Evolutionary conservation across 2,329 filamentous ascomycete species (phyloP), one percentile per base, ranked within the genome.

Genomic region (Stachybotrys elegans): DNA sequence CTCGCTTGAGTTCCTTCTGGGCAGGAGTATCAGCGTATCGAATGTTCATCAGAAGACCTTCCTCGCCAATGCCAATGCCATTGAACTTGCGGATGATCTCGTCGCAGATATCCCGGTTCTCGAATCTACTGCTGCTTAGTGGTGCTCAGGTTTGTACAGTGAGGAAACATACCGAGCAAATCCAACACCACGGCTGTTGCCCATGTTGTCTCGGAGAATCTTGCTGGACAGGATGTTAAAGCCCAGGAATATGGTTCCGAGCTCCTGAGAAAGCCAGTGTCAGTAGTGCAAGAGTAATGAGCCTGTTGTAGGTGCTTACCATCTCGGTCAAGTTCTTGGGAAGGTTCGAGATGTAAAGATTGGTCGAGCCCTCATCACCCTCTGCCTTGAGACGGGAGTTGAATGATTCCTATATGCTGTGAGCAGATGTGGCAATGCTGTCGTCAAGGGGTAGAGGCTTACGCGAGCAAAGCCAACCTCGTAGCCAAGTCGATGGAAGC

Each of bases 381-480:
- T 97, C 88, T 37, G 93, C 92, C 76, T 98, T 97, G 57, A 98
- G 86, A 56, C 94, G 90, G 54, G 91, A 91, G 67, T 98, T 98
- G 71, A 97, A 96, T 17, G 92, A 97, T 73, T 97, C 93, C 86
- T 94, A 46, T 12, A 11, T 22, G 47, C 49, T 55, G 50, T 67
- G 42, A 67, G 54, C 44, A n/a, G n/a, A n/a, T n/a, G n/a, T n/a
- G n/a, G n/a, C n/a, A n/a, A n/a, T n/a, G n/a, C n/a, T n/a, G n/a
- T n/a, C n/a, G n/a, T 31, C 43, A n/a, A 14, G 23, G 4, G 38
- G 43, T 27, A 32, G 17, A 43, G 22, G 68, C 78, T 60, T 70
- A 94, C 90, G 59, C 91, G 81, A 55, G 94, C 93, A 70, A 97
- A 97, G 61, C 92, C 95, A 57, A 95, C 92, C 72, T 98, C 93